phyloP scores from a whole-genome alignment of 129 eudicot species.

The Flaveria robusta region DNA sequence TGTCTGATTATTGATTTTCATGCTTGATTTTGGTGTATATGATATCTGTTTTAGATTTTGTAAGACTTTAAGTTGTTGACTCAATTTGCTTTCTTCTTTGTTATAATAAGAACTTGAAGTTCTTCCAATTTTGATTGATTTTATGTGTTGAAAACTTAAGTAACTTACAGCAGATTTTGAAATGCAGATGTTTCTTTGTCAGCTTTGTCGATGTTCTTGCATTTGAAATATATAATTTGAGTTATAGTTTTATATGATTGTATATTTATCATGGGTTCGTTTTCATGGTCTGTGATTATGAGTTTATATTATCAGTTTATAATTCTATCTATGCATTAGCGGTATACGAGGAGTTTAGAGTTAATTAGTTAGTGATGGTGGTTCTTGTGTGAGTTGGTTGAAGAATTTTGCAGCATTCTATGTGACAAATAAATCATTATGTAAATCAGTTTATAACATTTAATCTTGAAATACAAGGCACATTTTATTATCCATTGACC shows the following conservation, averaged over 20 bases:
- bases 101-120: conserved; percentile 12
- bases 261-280: too few relatives aligned
- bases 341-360: not conserved
- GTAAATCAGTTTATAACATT: not conserved
- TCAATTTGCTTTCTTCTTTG: conserved; percentile 11
- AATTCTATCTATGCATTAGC: not conserved
- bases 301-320: not conserved
- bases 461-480: conserved; percentile 13
- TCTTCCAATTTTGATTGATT: not conserved
- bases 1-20: not conserved
- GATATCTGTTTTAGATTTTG: not conserved
- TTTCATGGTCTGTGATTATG: not conserved
- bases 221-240: not conserved
- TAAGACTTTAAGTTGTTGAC: not conserved
- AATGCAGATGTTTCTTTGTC: conserved; percentile 5
- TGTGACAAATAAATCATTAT: not conserved
- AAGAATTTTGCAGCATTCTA: not conserved
- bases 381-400: conserved; percentile 10
- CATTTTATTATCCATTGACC: not conserved
- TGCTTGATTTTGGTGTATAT: not conserved
- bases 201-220: conserved; percentile 2
- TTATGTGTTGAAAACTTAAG: not conserved
- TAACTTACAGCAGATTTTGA: conserved; percentile 6
- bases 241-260: not conserved
- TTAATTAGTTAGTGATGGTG: not conserved